phyloP scores from a whole-genome alignment of 2,329 filamentous ascomycete species.

The Camptophora hylomeconis region DNA sequence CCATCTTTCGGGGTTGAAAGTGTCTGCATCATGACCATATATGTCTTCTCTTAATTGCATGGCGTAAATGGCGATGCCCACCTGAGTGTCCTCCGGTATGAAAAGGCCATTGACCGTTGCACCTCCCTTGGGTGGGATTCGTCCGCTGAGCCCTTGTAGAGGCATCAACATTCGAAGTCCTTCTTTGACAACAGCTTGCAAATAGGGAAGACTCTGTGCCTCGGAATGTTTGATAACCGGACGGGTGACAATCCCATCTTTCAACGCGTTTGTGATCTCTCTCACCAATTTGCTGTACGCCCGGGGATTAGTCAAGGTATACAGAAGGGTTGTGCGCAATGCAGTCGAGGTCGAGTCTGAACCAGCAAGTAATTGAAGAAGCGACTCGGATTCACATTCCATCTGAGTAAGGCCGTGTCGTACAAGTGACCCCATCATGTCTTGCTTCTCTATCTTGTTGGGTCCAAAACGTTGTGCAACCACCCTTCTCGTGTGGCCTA shows the following conservation, averaged over 20 bases:
- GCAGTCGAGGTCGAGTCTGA: slow-evolving; percentile 8
- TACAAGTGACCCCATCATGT: slow-evolving; percentile 22
- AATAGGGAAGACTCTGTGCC: slow-evolving; percentile 24
- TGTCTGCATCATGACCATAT: slow-evolving; percentile 33
- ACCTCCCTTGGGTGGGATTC: slow-evolving; percentile 16
- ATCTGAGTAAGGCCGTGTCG: slow-evolving; percentile 14
- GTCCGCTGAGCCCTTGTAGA: slow-evolving; percentile 24
- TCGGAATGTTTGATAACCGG: slow-evolving; percentile 6
- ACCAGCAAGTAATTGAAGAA: slow-evolving; percentile 11
- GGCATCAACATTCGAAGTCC: slow-evolving; percentile 36
- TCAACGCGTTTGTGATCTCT: slow-evolving; percentile 23
- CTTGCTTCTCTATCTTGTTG: slow-evolving; percentile 9
- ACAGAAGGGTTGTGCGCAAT: slow-evolving; percentile 7
- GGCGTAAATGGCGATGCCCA: slow-evolving; percentile 47
- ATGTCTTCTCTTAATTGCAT: slow-evolving; percentile 57
- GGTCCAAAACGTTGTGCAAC: slow-evolving; percentile 14
- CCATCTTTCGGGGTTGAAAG: slow-evolving; percentile 19
- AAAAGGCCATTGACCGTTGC: slow-evolving; percentile 25
- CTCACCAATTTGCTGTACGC: slow-evolving; percentile 6
- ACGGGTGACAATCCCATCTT: slow-evolving; percentile 23
- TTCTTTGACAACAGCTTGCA: slow-evolving; percentile 40
- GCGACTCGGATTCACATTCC: slow-evolving; percentile 9
- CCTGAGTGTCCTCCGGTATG: slow-evolving; percentile 34
- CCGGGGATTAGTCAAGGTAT: slow-evolving; percentile 5
- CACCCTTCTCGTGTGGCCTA: slow-evolving; percentile 12